Evolutionary conservation across 2,329 filamentous ascomycete species (phyloP).

Genomic region (Neoarthrinium moseri): DNA sequence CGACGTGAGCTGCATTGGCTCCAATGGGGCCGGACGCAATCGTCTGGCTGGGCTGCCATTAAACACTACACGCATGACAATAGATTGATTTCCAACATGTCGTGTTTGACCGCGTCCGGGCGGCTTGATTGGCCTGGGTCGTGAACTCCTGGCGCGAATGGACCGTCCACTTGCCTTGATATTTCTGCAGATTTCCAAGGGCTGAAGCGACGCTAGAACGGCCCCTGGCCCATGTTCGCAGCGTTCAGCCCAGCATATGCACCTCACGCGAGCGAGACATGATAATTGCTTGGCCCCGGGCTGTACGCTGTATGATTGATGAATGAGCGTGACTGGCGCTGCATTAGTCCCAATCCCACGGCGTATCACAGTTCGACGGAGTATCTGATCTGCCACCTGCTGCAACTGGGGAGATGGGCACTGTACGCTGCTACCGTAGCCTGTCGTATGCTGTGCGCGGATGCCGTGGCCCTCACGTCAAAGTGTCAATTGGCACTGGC

Average conservation of each 20-base stretch:
- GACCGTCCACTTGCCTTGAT: constrained; percentile 26
- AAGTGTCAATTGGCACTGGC: constrained; percentile 2
- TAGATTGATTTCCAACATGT: constrained; percentile 34
- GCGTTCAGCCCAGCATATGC: constrained; percentile 4
- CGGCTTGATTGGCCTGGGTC: constrained; percentile 32
- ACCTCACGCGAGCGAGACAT: constrained; percentile 9
- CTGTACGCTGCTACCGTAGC: constrained; percentile 3
- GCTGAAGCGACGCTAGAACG: constrained; percentile 24
- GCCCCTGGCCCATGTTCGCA: constrained; percentile 16
- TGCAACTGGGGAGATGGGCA: neutral
- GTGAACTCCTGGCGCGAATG: constrained; percentile 22
- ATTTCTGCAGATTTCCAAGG: constrained; percentile 29
- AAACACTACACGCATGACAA: constrained; percentile 35
- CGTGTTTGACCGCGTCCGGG: constrained; percentile 35
- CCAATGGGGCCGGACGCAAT: neutral
- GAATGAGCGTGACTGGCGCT: constrained; percentile 10
- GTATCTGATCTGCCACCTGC: neutral
- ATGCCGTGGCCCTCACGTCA: constrained; percentile 2
- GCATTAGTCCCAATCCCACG: constrained; percentile 10
- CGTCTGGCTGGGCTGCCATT: constrained; percentile 13
- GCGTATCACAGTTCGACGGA: neutral
- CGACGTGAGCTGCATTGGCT: constrained; percentile 5
- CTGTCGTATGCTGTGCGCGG: constrained; percentile 1
- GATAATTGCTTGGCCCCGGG: neutral
- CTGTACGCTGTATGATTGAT: constrained; percentile 1